Base-by-base conservation (phyloP, 2,329 filamentous ascomycete species). In the Tolypocladium inflatum region DNA sequence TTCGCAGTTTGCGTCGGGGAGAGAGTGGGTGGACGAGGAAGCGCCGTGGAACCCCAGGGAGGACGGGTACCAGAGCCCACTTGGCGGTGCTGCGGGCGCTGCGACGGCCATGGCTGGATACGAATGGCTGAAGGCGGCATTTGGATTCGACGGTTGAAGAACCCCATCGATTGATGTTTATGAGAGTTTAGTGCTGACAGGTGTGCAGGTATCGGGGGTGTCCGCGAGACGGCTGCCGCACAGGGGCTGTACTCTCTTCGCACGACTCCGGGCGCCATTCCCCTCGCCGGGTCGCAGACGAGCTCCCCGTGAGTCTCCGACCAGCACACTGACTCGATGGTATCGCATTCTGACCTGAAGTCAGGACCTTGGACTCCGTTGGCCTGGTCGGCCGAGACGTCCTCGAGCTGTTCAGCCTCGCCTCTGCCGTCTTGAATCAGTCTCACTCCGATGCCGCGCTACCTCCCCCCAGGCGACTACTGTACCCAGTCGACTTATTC, bases 21-120 rank as follows among this genome's bases (percentile, higher is more conserved):
- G 59, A 52, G 80, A 84, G 57, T 76, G 74, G 73, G 58, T 72
- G 1, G 74, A 76, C 26, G 65, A 63, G 6, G 65, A 68, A 19
- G 70, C 72, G n/a, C 76, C 77, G 0, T 75, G 75, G 67, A 79
- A 73, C 55, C 73, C 76, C 4, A 67, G 77, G 41, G 80, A 74
- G 0, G 81, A 83, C 62, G 74, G 74, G 0, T 80, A 78, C 43
- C 74, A 75, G 38, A 62, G 59, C 0, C 60, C 73, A 0, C 65
- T 62, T 0, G 71, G 72, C 1, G 73, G 69, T 23, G 73, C 72
- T 4, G 67, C 69, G 30, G 78, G 78, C 9, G 72, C 72, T 43
- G 75, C 62, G 0, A 70, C 69, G 10, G 71, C 71, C 1, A 55
- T 76, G 9, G 68, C 70, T 15, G 68, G 70, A 0, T 79, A 79